Percentiles rank a stretch among this genome's conserved stretches.
phyloP scores from a whole-genome alignment of 75 land plant species.

The Gnetum montanum region DNA sequence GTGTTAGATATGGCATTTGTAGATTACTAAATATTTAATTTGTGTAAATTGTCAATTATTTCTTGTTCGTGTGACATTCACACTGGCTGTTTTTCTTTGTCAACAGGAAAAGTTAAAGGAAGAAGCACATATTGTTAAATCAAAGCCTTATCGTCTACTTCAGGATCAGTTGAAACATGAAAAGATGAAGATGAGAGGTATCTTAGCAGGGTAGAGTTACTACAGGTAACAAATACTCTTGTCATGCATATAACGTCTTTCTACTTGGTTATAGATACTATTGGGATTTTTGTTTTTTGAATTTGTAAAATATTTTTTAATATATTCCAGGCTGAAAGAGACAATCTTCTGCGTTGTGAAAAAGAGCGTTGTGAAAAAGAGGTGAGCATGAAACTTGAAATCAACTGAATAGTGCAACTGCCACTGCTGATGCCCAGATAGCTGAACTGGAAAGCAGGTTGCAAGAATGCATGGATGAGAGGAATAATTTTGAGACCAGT shows the following conservation, averaged over 20 bases:
- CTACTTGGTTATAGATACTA: neutral
- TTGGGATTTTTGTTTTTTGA: neutral
- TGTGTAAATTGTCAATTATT: too few species aligned
- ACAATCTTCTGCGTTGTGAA: slow-evolving; percentile 36
- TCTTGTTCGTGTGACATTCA: too few species aligned
- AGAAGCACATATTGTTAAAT: slow-evolving; percentile 55
- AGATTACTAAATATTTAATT: too few species aligned
- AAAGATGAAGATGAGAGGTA: slow-evolving; percentile 64
- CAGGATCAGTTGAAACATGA: slow-evolving; percentile 67
- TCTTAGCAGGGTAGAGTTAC: slow-evolving; percentile 40
- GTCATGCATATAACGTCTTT: neutral
- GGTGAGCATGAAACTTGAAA: slow-evolving; percentile 46
- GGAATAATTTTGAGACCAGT: slow-evolving; percentile 61
- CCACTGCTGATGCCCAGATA: slow-evolving; percentile 43
- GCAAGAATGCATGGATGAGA: slow-evolving; percentile 53
- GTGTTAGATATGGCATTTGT: too few species aligned
- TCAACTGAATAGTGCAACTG: slow-evolving; percentile 37
- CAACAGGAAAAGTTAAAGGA: slow-evolving; percentile 26
- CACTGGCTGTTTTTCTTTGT: too few species aligned
- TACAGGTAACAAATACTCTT: slow-evolving; percentile 41
- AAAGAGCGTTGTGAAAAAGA: too few species aligned
- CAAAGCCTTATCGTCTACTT: slow-evolving; percentile 46
- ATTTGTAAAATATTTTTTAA: neutral
- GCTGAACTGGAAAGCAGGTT: slow-evolving; percentile 56
- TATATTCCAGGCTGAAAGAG: slow-evolving; percentile 51